A percentile compares a stretch with the other conserved stretches of the same genome.
Evolutionary conservation across 2,329 filamentous ascomycete species (phyloP).

Genomic region (Cordyceps cicadae): DNA sequence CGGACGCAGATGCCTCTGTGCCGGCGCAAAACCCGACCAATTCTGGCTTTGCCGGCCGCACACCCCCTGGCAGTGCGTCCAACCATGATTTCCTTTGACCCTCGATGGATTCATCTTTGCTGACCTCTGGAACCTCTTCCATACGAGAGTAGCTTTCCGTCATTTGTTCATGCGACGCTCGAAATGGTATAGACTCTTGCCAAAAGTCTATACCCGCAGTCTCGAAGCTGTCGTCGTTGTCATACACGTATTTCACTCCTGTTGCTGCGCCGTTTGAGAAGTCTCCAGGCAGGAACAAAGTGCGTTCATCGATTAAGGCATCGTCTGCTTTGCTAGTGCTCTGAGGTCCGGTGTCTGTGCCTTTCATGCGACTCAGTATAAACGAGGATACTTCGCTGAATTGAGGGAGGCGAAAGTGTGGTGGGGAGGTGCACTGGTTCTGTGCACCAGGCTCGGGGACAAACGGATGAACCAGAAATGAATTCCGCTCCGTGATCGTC

Average conservation of each 20-base stretch:
- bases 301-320: background rate
- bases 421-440: background rate
- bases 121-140: conserved; percentile 13
- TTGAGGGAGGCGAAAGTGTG: conserved; percentile 5
- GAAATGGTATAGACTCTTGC: conserved; percentile 24
- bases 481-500: background rate
- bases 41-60: conserved; percentile 27
- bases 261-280: background rate
- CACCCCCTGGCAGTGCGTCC: conserved; percentile 23
- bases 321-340: background rate
- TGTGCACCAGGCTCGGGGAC: background rate
- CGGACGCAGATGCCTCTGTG: conserved; percentile 22
- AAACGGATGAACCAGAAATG: conserved; percentile 2
- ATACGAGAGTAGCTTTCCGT: conserved; percentile 15
- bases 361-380: conserved; percentile 14
- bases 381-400: conserved; percentile 13
- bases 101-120: conserved; percentile 18
- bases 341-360: background rate
- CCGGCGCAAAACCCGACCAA: conserved; percentile 32
- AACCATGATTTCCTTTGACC: conserved; percentile 24
- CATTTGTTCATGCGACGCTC: conserved; percentile 13
- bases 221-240: conserved; percentile 5
- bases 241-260: background rate
- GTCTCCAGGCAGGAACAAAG: background rate
- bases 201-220: conserved; percentile 22